Evolutionary conservation across 176 grass and related monocot species (phyloP), one percentile per base, ranked within the genome.

Genomic region (Musa itinerans): DNA sequence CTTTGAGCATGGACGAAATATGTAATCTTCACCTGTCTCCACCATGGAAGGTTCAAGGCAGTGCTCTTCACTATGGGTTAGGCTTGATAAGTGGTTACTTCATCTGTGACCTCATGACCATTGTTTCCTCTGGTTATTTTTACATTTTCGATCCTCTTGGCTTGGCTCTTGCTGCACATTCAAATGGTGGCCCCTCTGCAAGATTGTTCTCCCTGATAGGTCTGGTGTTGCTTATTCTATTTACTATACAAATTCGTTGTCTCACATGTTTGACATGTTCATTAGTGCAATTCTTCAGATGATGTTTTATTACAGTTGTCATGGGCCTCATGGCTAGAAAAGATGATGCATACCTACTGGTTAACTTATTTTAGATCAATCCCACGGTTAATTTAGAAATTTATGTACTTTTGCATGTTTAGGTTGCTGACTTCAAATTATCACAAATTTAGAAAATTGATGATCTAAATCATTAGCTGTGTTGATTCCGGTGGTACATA

Each of bases 11-110:
- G 63, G 93, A 97, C 81, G 93, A 97, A 88, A 58, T 97, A 74
- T 97, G 90, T 78, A 82, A 84, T 64, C 82, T 97, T 59, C 93
- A 97, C 74, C 81, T 89, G 80, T 80, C 90, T 63, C 93, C 93
- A 54, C 90, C 93, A 17, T 97, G 93, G 93, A 97, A 92, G 84
- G n/a, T 93, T 74, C 87, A 86, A 83, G 93, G 93, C 63, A 89
- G 68, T 66, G 81, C 82, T 77, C 86, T 97, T 62, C 88, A 90
- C 62, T 97, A 93, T 79, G 93, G 93, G n/a, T 64, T 92, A 54
- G 93, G 93, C 85, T 83, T 97, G 86, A 72, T 97, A 78, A 93
- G 90, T 77, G 76, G 93, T 80, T 97, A 93, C 83, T 97, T 97
- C 79, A 76, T 97, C 13, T 90, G 83, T 11, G 93, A 97, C 86